Percentiles rank a stretch among this genome's conserved stretches.
Conservation (phyloP, 306 rosid species). For the Glycyrrhiza uralensis region DNA sequence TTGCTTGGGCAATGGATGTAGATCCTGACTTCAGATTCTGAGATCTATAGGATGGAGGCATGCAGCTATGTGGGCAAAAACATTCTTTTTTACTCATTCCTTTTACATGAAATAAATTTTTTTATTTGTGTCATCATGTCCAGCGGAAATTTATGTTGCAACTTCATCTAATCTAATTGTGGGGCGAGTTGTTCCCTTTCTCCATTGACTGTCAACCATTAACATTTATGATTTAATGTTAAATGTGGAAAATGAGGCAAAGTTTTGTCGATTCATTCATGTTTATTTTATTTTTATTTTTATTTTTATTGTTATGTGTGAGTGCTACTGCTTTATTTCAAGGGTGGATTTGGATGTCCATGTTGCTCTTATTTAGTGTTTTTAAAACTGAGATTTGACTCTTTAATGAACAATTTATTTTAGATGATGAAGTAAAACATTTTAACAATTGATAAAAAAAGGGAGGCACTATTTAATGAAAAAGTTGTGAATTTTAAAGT, state of each 20-base stretch:
- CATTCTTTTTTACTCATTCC: constrained; percentile 26
- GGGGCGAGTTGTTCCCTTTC: constrained; percentile 52
- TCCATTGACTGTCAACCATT: constrained; percentile 34
- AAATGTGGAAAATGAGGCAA: constrained; percentile 34
- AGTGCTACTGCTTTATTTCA: background rate
- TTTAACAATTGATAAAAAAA: no score
- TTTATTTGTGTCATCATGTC: constrained; percentile 20
- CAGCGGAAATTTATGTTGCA: constrained; percentile 53
- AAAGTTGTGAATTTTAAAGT: no score
- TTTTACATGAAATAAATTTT: constrained; percentile 32
- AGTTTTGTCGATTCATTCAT: background rate
- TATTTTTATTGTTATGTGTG: background rate
- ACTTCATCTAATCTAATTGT: constrained; percentile 71
- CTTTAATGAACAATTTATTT: no score
- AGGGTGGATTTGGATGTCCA: background rate
- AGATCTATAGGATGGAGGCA: constrained; percentile 30
- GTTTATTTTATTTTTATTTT: background rate
- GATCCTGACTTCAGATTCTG: constrained; percentile 97
- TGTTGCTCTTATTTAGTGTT: background rate
- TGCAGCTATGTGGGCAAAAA: constrained; percentile 15
- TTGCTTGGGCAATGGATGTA: constrained; percentile 95
- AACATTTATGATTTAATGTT: constrained; percentile 30
- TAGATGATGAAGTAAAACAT: no score
- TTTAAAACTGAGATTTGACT: no score
- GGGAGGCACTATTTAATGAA: no score